These are phyloP conservation scores for Naganishia randhawae DNA, from an alignment of 768 basidiomycete species.

Conservation along the genomic window DNA sequence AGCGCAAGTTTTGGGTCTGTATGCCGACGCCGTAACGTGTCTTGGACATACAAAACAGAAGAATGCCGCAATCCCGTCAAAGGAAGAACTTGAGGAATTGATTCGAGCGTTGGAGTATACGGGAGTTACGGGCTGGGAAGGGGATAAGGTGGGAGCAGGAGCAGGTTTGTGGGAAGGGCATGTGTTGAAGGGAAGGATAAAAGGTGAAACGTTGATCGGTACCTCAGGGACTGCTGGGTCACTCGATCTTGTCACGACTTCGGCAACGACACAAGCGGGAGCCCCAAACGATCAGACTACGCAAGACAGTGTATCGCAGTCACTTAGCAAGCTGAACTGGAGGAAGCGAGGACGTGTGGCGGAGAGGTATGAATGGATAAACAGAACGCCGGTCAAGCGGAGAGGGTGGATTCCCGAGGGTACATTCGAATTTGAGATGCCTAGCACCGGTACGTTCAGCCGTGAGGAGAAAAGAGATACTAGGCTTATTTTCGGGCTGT, in stretches of 20 bases:
- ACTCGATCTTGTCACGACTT: neutral
- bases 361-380: slow-evolving; percentile 19
- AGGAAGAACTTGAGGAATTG: slow-evolving; percentile 40
- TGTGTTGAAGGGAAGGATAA: slow-evolving; percentile 21
- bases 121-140: slow-evolving; percentile 37
- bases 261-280: neutral
- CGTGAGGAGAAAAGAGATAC: slow-evolving; percentile 28
- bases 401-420: slow-evolving; percentile 47
- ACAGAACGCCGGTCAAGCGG: slow-evolving; percentile 33
- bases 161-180: slow-evolving; percentile 33
- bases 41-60: slow-evolving; percentile 12
- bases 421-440: slow-evolving; percentile 44
- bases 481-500: neutral
- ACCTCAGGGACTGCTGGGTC: neutral
- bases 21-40: slow-evolving; percentile 24
- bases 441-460: slow-evolving; percentile 19
- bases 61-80: slow-evolving; percentile 8
- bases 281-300: neutral
- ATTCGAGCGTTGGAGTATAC: slow-evolving; percentile 38
- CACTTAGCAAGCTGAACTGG: slow-evolving; percentile 27
- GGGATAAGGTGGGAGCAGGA: slow-evolving; percentile 34
- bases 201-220: slow-evolving; percentile 1
- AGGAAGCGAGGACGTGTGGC: slow-evolving; percentile 27
- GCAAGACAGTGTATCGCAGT: neutral
- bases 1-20: slow-evolving; percentile 19